Conservation (phyloP, 1,284 basidiomycete species). For the Irpex lacteus region DNA sequence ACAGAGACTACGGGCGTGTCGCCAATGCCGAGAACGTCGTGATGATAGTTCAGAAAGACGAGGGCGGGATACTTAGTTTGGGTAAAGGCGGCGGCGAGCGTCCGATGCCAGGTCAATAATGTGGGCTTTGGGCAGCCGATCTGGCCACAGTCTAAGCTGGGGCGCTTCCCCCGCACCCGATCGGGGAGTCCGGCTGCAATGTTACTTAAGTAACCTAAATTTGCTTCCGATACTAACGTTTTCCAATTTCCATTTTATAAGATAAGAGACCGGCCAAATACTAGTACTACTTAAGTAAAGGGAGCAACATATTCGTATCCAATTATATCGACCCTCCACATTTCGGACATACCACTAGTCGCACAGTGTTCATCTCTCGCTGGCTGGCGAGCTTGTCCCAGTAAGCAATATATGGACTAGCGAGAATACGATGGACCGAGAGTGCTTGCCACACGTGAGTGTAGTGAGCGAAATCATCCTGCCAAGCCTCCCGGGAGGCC, state of each 20-base stretch:
- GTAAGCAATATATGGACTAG: constrained; percentile 1
- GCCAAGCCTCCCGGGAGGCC: not conserved
- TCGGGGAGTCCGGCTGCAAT: not conserved
- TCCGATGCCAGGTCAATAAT: constrained; percentile 4
- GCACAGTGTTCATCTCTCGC: not conserved
- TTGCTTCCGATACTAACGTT: not conserved
- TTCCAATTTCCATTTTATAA: not conserved
- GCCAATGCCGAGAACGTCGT: not conserved
- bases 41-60: constrained; percentile 4
- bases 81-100: constrained; percentile 4
- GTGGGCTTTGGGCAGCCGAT: not conserved
- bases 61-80: constrained; percentile 2
- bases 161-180: not conserved
- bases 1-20: not conserved
- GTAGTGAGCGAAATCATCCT: not conserved
- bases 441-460: constrained; percentile 4
- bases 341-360: not conserved
- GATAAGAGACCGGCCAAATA: not conserved
- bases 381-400: not conserved
- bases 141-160: not conserved
- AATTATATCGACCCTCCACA: not conserved
- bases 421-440: not conserved
- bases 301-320: not conserved
- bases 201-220: not conserved
- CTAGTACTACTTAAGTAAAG: no score